Conservation (phyloP, 2,329 filamentous ascomycete genomes). For the Colletotrichum costaricense region DNA sequence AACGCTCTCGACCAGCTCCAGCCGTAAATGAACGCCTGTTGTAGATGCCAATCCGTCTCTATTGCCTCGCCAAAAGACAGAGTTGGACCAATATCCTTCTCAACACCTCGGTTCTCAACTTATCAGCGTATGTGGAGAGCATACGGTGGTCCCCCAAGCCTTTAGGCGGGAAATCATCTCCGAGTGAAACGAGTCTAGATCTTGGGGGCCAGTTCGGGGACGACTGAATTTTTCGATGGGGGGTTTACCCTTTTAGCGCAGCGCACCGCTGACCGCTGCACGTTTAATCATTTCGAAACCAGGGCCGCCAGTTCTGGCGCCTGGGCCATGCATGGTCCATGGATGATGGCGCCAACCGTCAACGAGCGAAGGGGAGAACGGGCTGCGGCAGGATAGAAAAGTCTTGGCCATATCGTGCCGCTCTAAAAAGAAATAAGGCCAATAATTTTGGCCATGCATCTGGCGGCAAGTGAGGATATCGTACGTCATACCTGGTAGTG, state of each 20-base stretch:
- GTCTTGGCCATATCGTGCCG: constrained; percentile 12
- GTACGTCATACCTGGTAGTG: constrained; percentile 5
- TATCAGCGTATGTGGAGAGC: constrained; percentile 13
- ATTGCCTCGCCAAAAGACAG: background rate
- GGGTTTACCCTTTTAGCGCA: background rate
- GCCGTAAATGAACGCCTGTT: background rate
- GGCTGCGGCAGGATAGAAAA: background rate
- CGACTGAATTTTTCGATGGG: background rate
- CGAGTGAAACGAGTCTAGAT: constrained; percentile 29
- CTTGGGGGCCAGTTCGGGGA: background rate
- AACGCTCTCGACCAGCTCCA: background rate
- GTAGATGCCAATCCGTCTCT: background rate
- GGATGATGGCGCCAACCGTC: constrained; percentile 18
- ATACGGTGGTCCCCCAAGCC: background rate
- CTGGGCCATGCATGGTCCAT: background rate
- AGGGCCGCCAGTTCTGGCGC: background rate
- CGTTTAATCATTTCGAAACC: constrained; percentile 32
- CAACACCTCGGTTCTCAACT: constrained; percentile 5
- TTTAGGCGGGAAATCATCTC: constrained; percentile 25
- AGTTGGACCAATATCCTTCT: background rate
- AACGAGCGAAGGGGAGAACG: background rate
- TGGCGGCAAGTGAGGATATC: background rate
- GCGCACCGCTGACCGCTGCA: background rate
- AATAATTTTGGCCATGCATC: constrained; percentile 9
- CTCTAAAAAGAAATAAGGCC: constrained; percentile 10